phyloP scores from a whole-genome alignment of 768 basidiomycete species.

The Agaricus subrufescens region DNA sequence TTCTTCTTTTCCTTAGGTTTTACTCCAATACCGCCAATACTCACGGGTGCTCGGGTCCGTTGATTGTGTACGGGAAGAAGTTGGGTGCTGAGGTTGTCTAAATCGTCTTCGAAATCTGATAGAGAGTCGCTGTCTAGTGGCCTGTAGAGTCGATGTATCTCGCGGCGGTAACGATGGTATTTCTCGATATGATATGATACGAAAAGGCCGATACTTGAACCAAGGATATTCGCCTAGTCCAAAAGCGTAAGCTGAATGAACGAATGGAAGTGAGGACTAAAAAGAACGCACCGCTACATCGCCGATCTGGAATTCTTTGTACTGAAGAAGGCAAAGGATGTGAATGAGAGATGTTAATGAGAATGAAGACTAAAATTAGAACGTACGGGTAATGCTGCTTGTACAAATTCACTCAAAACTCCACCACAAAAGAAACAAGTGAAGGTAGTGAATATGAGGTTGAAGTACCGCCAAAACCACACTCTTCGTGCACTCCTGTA shows the following conservation, averaged over 20 bases:
- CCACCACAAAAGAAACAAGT: constrained; percentile 80
- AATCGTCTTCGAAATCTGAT: constrained; percentile 52
- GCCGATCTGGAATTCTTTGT: constrained; percentile 67
- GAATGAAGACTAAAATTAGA: neutral
- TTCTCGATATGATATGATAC: constrained; percentile 64
- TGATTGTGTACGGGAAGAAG: constrained; percentile 6
- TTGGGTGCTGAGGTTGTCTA: constrained; percentile 8
- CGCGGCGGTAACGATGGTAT: constrained; percentile 74
- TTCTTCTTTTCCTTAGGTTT: constrained; percentile 3
- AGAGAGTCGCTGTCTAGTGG: constrained; percentile 52
- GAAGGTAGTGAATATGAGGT: constrained; percentile 61
- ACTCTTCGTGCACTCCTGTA: constrained; percentile 69
- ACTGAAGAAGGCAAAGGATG: constrained; percentile 29
- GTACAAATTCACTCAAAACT: constrained; percentile 77
- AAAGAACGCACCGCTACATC: constrained; percentile 54
- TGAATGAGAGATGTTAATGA: neutral
- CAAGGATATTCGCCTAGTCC: constrained; percentile 73
- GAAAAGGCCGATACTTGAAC: constrained; percentile 66
- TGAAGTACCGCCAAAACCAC: constrained; percentile 83
- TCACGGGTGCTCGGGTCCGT: neutral
- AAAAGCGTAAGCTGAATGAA: neutral
- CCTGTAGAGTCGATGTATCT: constrained; percentile 76
- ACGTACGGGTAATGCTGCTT: constrained; percentile 67
- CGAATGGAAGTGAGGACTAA: constrained; percentile 5
- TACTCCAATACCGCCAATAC: neutral